These are phyloP conservation scores for Aspergillus panamensis DNA, from an alignment of 495 filamentous ascomycete genomes.

Conservation along the genomic window DNA sequence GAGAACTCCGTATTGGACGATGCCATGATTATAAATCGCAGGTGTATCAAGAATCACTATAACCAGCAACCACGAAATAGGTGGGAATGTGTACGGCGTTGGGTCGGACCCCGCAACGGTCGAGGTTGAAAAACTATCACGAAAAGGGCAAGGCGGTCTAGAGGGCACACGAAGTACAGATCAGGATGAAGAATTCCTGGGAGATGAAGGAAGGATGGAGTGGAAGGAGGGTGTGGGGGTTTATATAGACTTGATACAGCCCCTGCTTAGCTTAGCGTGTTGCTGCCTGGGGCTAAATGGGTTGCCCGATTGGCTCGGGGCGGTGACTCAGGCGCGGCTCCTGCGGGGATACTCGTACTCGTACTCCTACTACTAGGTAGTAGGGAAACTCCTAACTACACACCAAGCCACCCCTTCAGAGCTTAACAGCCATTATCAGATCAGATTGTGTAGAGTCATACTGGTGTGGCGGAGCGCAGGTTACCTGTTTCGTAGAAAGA, in stretches of 20 bases:
- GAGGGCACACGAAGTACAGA: neutral
- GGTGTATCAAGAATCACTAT: neutral
- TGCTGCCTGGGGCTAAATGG: neutral
- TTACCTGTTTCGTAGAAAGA: too few relatives aligned
- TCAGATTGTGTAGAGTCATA: too few relatives aligned
- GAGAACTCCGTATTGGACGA: constrained; percentile 16
- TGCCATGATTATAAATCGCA: constrained; percentile 3
- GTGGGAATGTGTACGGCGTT: too few relatives aligned
- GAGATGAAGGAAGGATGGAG: neutral
- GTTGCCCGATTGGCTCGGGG: neutral
- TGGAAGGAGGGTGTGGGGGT: neutral
- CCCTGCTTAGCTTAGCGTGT: neutral
- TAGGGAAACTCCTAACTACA: too few relatives aligned
- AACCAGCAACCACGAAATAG: too few relatives aligned
- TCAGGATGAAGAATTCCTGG: neutral
- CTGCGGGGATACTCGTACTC: neutral
- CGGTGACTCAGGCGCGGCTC: neutral
- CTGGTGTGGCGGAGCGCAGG: too few relatives aligned
- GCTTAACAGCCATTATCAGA: too few relatives aligned
- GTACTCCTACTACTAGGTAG: too few relatives aligned
- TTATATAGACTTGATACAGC: neutral
- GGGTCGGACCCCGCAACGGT: too few relatives aligned
- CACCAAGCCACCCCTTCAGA: too few relatives aligned
- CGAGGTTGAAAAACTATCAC: too few relatives aligned
- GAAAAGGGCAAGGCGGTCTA: too few relatives aligned